Evolutionary conservation across 2,329 filamentous ascomycete genomes (phyloP).

Genomic region (Endoconidiophora polonica): DNA sequence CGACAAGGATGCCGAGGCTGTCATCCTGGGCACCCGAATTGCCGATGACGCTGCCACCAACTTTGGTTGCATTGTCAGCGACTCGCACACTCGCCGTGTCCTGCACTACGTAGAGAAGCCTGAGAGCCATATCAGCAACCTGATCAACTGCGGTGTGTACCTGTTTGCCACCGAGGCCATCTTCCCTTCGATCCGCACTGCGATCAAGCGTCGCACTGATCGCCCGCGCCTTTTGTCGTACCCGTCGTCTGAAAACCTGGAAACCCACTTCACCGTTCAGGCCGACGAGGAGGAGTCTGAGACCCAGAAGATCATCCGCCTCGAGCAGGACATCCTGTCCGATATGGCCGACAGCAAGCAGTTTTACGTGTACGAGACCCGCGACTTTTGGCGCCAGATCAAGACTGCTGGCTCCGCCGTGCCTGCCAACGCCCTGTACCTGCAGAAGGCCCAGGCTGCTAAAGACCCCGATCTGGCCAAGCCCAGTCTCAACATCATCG

Average conservation of each 20-base stretch:
- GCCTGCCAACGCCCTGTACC: conserved; percentile 88
- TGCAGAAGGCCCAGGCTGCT: conserved; percentile 72
- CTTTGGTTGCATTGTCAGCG: conserved; percentile 95
- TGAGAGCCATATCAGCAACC: conserved; percentile 89
- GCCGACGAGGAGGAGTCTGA: conserved; percentile 59
- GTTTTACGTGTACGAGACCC: conserved; percentile 96
- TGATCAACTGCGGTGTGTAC: conserved; percentile 99
- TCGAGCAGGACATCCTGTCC: conserved; percentile 92
- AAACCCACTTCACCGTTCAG: conserved; percentile 39
- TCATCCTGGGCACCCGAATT: conserved; percentile 86
- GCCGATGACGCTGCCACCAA: conserved; percentile 83
- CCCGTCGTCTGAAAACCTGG: conserved; percentile 86
- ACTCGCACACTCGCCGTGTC: conserved; percentile 83
- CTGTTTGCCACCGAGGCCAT: conserved; percentile 91
- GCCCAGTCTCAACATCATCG: conserved; percentile 73
- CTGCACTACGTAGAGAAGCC: conserved; percentile 99
- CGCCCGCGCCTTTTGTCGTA: conserved; percentile 86
- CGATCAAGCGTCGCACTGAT: conserved; percentile 89
- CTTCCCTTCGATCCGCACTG: conserved; percentile 85
- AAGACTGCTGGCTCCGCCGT: conserved; percentile 97
- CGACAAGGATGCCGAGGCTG: conserved; percentile 88
- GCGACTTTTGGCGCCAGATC: conserved; percentile 99
- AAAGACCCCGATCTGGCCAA: conserved; percentile 52
- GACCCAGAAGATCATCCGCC: conserved; percentile 73
- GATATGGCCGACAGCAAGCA: conserved; percentile 94